Percentiles rank a stretch among this genome's conserved stretches.
Conservation (phyloP, 148 eudicot species). For the Nepenthes gracilis region DNA sequence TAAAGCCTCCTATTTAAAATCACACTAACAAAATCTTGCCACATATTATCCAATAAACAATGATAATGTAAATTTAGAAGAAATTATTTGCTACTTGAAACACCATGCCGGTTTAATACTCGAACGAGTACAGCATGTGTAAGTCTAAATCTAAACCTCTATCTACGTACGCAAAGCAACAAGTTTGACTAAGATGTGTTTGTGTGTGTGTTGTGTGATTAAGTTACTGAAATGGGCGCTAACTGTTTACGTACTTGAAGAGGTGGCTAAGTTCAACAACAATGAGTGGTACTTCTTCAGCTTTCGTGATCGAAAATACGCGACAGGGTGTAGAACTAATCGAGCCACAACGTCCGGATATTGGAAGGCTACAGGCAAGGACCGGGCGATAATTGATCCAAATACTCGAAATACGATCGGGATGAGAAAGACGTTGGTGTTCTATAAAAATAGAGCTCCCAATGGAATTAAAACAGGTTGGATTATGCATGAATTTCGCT, state of each 20-base stretch:
- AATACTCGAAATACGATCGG: conserved; percentile 3
- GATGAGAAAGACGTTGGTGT: conserved; percentile 12
- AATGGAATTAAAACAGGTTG: conserved; percentile 12
- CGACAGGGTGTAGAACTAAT: conserved; percentile 8
- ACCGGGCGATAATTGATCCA: conserved; percentile 10
- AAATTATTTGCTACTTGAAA: no score
- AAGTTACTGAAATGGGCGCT: no score
- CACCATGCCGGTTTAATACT: no score
- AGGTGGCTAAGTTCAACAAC: conserved; percentile 9
- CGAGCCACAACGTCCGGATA: conserved; percentile 11
- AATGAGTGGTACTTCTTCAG: conserved; percentile 13
- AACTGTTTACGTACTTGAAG: not conserved
- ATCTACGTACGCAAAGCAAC: no score
- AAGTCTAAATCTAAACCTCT: no score
- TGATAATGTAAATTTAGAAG: no score
- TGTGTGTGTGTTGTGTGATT: no score
- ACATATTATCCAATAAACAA: no score
- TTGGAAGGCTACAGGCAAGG: conserved; percentile 14
- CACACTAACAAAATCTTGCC: no score
- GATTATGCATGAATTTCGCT: conserved; percentile 13
- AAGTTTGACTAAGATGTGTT: no score
- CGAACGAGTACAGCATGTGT: no score
- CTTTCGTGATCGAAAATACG: conserved; percentile 6
- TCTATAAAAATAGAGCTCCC: conserved; percentile 8
- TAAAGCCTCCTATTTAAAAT: no score